Percentiles rank a stretch among this genome's conserved stretches.
These are phyloP conservation scores for Coemansia sp. DNA, from an alignment of 192 early-diverging fungal species.

Conservation along the genomic window DNA sequence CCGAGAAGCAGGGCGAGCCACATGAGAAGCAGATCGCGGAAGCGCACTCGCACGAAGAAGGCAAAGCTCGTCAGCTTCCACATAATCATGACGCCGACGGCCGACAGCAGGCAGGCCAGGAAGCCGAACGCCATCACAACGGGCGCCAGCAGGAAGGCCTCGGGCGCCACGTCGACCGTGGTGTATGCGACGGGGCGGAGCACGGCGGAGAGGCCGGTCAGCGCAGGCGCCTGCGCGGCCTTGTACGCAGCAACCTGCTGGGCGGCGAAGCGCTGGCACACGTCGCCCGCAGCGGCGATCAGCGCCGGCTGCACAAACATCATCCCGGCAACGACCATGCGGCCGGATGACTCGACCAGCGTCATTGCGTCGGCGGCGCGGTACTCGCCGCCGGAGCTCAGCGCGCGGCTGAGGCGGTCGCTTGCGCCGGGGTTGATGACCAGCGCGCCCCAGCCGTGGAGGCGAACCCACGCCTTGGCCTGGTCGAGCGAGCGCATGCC, in stretches of 20 bases:
- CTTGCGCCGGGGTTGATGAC: constrained; percentile 42
- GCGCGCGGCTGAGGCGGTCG: constrained; percentile 17
- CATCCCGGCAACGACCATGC: constrained; percentile 29
- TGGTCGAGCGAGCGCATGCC: constrained; percentile 8
- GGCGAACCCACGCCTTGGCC: constrained; percentile 24
- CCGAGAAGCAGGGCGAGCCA: constrained; percentile 35
- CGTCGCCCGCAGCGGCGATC: constrained; percentile 5
- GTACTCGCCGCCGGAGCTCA: constrained; percentile 24
- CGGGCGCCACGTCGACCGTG: constrained; percentile 26
- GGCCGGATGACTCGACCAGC: constrained; percentile 25
- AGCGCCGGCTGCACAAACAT: constrained; percentile 25
- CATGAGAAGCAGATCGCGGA: constrained; percentile 40
- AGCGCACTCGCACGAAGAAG: constrained; percentile 35
- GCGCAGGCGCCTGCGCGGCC: not conserved
- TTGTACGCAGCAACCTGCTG: constrained; percentile 19
- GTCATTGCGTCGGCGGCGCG: constrained; percentile 30
- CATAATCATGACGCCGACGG: constrained; percentile 36
- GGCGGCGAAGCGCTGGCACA: constrained; percentile 20
- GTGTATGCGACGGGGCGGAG: constrained; percentile 31
- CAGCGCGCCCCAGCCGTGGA: constrained; percentile 41
- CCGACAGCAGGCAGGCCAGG: constrained; percentile 16
- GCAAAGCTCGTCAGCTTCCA: constrained; percentile 46
- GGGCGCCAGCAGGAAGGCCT: constrained; percentile 27
- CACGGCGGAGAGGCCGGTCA: constrained; percentile 19
- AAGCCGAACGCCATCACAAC: constrained; percentile 39